These are phyloP conservation scores for Ulota crispa DNA, from an alignment of 225 moss, liverwort and hornwort genomes.

Conservation along the genomic window DNA sequence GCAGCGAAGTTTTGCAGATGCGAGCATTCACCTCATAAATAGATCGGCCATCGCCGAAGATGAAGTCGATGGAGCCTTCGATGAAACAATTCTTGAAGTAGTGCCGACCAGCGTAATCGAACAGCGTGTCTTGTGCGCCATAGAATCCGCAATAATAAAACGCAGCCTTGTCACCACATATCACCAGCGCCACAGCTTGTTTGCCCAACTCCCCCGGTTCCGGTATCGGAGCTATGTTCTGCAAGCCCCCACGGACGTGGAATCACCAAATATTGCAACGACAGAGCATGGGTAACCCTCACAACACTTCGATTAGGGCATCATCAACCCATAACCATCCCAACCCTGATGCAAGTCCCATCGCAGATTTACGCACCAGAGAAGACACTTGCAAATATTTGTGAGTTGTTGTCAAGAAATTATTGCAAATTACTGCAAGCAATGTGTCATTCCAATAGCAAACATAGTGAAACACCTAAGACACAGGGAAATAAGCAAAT, in stretches of 20 bases:
- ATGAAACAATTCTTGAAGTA: conserved; percentile 70
- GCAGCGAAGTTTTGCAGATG: neutral
- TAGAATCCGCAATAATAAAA: conserved; percentile 66
- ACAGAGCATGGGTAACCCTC: neutral
- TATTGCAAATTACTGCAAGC: too few relatives aligned
- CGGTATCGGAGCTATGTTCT: conserved; percentile 53
- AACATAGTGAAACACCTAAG: too few relatives aligned
- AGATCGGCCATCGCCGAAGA: conserved; percentile 68
- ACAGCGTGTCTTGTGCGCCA: conserved; percentile 57
- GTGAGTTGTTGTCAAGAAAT: too few relatives aligned
- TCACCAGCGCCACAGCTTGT: conserved; percentile 64
- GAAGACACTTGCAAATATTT: too few relatives aligned
- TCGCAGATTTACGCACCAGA: too few relatives aligned
- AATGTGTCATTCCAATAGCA: too few relatives aligned
- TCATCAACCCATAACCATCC: too few relatives aligned
- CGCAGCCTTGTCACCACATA: conserved; percentile 57
- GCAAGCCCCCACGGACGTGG: neutral
- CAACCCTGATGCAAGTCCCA: too few relatives aligned
- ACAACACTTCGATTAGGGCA: neutral
- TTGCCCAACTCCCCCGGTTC: conserved; percentile 54
- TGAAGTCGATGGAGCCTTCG: conserved; percentile 70
- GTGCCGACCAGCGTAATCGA: conserved; percentile 62
- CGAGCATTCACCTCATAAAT: conserved; percentile 41
- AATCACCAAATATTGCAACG: neutral
- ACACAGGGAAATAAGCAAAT: too few relatives aligned